phyloP scores from a whole-genome alignment of 352 stramenopile species.

The Aphanomyces cochlioides region DNA sequence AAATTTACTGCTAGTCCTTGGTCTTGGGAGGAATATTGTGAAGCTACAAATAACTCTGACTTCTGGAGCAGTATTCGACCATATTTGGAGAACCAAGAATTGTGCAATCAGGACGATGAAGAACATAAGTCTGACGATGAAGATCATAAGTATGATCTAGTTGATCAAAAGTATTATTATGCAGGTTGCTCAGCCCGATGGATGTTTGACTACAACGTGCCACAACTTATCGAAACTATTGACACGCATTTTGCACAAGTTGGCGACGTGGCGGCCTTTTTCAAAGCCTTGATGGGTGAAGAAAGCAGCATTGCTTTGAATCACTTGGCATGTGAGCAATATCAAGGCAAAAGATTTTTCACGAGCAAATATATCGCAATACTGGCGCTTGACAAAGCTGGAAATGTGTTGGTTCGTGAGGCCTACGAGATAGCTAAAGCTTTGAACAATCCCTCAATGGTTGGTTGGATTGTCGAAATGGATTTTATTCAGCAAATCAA shows the following conservation, averaged over 20 bases:
- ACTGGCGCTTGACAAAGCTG: not conserved
- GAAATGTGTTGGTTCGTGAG: not conserved
- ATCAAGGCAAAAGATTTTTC: not conserved
- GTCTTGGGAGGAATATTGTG: not conserved
- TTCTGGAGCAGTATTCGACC: not conserved
- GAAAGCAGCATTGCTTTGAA: not conserved
- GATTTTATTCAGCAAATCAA: conserved; percentile 5
- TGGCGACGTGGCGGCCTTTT: not conserved
- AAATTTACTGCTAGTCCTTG: not conserved
- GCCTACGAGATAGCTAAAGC: not conserved
- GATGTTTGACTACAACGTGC: not conserved
- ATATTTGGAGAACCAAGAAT: not conserved
- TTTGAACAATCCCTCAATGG: not conserved
- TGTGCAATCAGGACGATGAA: not conserved
- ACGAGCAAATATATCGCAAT: not conserved
- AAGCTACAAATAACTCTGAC: not conserved
- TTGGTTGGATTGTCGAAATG: not conserved
- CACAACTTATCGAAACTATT: not conserved
- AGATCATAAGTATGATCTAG: not conserved
- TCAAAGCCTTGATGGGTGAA: not conserved
- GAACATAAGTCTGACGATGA: not conserved
- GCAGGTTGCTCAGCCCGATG: not conserved
- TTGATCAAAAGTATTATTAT: not conserved
- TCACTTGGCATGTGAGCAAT: not conserved
- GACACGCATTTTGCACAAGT: not conserved